A percentile compares a stretch with the other conserved stretches of the same genome.
Evolutionary conservation across 192 early-diverging fungal species (phyloP).

Genomic region (Coemansia guatemalensis): DNA sequence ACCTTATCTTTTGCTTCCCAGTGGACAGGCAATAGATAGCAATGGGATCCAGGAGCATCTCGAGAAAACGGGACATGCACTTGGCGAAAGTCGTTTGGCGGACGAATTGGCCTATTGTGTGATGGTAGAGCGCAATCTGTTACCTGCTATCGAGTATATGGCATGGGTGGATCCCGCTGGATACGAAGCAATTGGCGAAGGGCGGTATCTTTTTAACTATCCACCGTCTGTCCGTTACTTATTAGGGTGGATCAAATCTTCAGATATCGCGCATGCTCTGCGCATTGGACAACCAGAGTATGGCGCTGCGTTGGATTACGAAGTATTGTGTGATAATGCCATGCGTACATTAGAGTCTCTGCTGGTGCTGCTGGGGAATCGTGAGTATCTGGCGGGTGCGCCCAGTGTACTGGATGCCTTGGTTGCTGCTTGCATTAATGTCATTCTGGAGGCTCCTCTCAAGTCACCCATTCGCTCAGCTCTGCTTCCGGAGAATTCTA

Average conservation of each 20-base stretch:
- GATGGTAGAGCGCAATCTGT: slow-evolving; percentile 26
- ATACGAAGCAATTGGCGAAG: slow-evolving; percentile 12
- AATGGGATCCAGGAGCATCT: slow-evolving; percentile 16
- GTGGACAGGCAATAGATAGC: slow-evolving; percentile 16
- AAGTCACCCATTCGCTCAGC: slow-evolving; percentile 34
- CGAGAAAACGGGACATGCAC: neutral
- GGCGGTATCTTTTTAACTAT: slow-evolving; percentile 20
- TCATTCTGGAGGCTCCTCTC: slow-evolving; percentile 28
- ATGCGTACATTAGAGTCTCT: slow-evolving; percentile 32
- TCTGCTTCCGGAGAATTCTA: slow-evolving; percentile 13
- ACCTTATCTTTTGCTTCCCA: slow-evolving; percentile 38
- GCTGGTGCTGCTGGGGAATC: slow-evolving; percentile 19
- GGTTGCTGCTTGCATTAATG: slow-evolving; percentile 37
- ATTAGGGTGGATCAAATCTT: slow-evolving; percentile 21
- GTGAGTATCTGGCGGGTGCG: slow-evolving; percentile 19
- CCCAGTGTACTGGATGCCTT: slow-evolving; percentile 34
- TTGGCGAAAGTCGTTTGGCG: slow-evolving; percentile 2
- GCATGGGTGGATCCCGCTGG: slow-evolving; percentile 37
- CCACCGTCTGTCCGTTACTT: slow-evolving; percentile 8
- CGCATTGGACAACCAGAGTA: slow-evolving; percentile 23
- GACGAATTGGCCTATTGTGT: slow-evolving; percentile 25
- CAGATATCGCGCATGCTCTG: slow-evolving; percentile 3
- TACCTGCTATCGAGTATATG: slow-evolving; percentile 38
- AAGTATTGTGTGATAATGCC: slow-evolving; percentile 36
- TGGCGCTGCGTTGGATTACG: slow-evolving; percentile 34